These are phyloP conservation scores for Xylaria sp. DNA, from an alignment of 2,329 filamentous ascomycete species.

Conservation along the genomic window DNA sequence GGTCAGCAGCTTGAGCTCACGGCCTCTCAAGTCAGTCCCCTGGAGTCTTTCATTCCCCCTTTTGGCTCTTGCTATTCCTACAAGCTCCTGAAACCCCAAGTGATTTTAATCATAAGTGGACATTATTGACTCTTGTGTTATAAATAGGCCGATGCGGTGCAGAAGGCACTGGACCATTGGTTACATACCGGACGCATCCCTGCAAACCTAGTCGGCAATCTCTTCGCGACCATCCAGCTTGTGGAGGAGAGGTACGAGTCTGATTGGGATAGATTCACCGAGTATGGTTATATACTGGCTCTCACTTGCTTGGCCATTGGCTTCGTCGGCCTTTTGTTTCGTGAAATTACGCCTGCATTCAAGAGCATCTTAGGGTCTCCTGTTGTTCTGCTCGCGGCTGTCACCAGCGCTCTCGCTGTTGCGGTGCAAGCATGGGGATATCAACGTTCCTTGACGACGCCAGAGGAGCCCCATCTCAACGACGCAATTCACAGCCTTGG, in stretches of 20 bases:
- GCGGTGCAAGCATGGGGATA: constrained; percentile 27
- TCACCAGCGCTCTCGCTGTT: constrained; percentile 16
- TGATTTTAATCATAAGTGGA: no score
- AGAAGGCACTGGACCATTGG: constrained; percentile 37
- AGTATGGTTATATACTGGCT: constrained; percentile 36
- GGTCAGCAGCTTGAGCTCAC: constrained; percentile 18
- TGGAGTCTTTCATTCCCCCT: no score
- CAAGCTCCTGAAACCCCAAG: no score
- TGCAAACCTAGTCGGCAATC: constrained; percentile 18
- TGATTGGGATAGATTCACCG: constrained; percentile 37
- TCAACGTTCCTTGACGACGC: constrained; percentile 20
- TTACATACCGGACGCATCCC: constrained; percentile 23
- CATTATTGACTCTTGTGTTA: no score
- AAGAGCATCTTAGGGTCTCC: constrained; percentile 23
- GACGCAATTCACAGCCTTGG: constrained; percentile 37
- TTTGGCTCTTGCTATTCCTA: no score
- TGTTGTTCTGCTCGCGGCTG: constrained; percentile 8
- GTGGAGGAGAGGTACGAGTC: constrained; percentile 27
- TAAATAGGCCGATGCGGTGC: constrained; percentile 22
- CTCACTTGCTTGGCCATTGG: constrained; percentile 32
- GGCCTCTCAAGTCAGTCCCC: constrained; percentile 9
- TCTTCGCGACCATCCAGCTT: constrained; percentile 31
- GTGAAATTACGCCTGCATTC: constrained; percentile 8
- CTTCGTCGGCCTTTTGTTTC: constrained; percentile 18
- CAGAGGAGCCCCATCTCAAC: constrained; percentile 27